Percentiles rank a stretch among this genome's conserved stretches.
Evolutionary conservation across 192 early-diverging fungal species (phyloP).

Genomic region (Entomortierella beljakovae): DNA sequence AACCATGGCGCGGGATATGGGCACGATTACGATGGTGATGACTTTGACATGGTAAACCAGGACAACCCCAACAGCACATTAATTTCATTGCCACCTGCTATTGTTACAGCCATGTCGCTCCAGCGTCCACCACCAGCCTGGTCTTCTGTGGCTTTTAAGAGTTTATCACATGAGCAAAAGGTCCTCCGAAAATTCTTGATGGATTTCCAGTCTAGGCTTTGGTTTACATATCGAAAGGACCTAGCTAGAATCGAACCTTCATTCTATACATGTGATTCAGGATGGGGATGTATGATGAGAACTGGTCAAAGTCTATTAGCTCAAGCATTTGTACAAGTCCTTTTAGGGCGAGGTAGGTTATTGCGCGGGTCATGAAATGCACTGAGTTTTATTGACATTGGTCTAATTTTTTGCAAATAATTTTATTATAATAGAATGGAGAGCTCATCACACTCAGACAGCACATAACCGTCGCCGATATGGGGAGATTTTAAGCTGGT

Average conservation of each 20-base stretch:
- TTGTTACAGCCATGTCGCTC: constrained; percentile 1
- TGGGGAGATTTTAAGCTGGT: constrained; percentile 47
- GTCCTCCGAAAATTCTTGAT: constrained; percentile 40
- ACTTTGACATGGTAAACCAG: neutral
- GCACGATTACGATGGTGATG: constrained; percentile 6
- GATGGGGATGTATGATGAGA: constrained; percentile 59
- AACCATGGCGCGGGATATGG: constrained; percentile 4
- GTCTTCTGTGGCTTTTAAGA: neutral
- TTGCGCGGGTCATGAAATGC: neutral
- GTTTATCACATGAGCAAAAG: constrained; percentile 17
- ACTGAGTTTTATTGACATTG: neutral
- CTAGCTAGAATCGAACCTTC: constrained; percentile 53
- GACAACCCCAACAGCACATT: neutral
- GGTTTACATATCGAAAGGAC: constrained; percentile 57
- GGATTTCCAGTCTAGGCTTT: constrained; percentile 56
- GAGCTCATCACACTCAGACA: constrained; percentile 21
- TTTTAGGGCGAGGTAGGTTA: constrained; percentile 48
- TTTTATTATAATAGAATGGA: constrained; percentile 26
- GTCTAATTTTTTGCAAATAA: neutral
- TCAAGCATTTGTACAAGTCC: constrained; percentile 47
- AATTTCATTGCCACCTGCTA: constrained; percentile 13
- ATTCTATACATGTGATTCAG: constrained; percentile 54
- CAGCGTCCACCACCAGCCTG: neutral
- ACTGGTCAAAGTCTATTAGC: constrained; percentile 57
- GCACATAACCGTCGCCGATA: constrained; percentile 12